Conservation (phyloP, 2,329 filamentous ascomycete genomes). For the Hypoxylon sp. region DNA sequence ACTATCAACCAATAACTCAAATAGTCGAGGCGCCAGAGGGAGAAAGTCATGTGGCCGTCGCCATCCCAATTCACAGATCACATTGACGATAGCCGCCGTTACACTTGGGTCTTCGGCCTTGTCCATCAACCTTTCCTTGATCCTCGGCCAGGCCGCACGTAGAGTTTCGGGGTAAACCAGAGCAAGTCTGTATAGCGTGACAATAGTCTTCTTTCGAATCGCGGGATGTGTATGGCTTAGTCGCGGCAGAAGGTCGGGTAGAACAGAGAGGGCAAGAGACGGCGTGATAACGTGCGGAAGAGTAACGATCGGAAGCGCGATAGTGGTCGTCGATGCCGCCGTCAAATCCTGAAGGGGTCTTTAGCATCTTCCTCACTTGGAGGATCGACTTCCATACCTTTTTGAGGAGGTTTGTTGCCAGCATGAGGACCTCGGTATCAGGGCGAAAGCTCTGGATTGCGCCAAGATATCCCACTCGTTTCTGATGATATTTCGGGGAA, state of each 20-base stretch:
- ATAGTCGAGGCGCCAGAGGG: conserved; percentile 88
- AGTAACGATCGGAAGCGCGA: conserved; percentile 87
- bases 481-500: conserved; percentile 92
- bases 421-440: conserved; percentile 96
- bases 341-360: conserved; percentile 73
- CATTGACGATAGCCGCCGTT: conserved; percentile 95
- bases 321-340: conserved; percentile 77
- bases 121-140: conserved; percentile 93
- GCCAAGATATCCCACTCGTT: conserved; percentile 92
- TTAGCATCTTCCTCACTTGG: conserved; percentile 20
- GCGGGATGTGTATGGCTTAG: conserved; percentile 86
- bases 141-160: conserved; percentile 94
- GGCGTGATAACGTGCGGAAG: conserved; percentile 96
- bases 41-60: conserved; percentile 93
- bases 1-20: conserved; percentile 90
- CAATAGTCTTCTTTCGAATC: conserved; percentile 94
- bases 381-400: conserved; percentile 69
- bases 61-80: conserved; percentile 96
- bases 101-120: conserved; percentile 91
- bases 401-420: conserved; percentile 95
- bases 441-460: conserved; percentile 96
- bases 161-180: conserved; percentile 97
- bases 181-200: conserved; percentile 92
- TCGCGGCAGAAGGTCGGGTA: conserved; percentile 87
- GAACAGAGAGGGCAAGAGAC: conserved; percentile 88